These are phyloP conservation scores for Triadica sebifera DNA, from an alignment of 345 rosid species.

Conservation along the genomic window DNA sequence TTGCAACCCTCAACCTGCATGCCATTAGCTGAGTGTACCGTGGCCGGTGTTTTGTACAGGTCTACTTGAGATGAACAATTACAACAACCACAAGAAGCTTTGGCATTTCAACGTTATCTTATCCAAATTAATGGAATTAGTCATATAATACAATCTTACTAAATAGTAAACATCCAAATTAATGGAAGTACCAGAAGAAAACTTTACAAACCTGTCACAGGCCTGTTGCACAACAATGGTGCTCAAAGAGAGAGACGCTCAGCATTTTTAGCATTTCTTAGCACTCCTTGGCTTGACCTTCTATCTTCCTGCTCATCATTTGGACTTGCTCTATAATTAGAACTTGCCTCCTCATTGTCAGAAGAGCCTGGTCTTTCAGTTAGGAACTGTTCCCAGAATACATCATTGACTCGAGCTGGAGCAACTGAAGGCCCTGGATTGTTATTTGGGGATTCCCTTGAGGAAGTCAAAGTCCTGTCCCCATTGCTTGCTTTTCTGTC, in stretches of 20 bases:
- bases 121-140: slow-evolving; percentile 7
- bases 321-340: slow-evolving; percentile 55
- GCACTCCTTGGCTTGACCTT: slow-evolving; percentile 41
- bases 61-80: background rate
- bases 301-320: slow-evolving; percentile 58
- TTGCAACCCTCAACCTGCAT: no score
- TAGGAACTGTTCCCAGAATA: slow-evolving; percentile 93
- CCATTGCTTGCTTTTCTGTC: slow-evolving; percentile 25
- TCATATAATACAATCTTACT: background rate
- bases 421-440: slow-evolving; percentile 50
- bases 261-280: slow-evolving; percentile 47
- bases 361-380: slow-evolving; percentile 91
- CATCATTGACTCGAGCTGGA: slow-evolving; percentile 69
- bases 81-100: slow-evolving; percentile 2
- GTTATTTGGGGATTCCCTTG: slow-evolving; percentile 40
- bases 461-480: slow-evolving; percentile 25
- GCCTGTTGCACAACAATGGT: slow-evolving; percentile 4
- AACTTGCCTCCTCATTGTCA: slow-evolving; percentile 83
- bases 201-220: slow-evolving; percentile 20
- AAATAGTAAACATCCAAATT: background rate
- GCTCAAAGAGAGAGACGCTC: slow-evolving; percentile 69
- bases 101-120: slow-evolving; percentile 8
- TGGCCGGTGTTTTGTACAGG: background rate
- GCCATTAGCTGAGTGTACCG: background rate
- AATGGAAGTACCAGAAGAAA: background rate